Evolutionary conservation across 2,329 filamentous ascomycete species (phyloP), one percentile per base, ranked within the genome.

Genomic region (Canariomyces notabilis): DNA sequence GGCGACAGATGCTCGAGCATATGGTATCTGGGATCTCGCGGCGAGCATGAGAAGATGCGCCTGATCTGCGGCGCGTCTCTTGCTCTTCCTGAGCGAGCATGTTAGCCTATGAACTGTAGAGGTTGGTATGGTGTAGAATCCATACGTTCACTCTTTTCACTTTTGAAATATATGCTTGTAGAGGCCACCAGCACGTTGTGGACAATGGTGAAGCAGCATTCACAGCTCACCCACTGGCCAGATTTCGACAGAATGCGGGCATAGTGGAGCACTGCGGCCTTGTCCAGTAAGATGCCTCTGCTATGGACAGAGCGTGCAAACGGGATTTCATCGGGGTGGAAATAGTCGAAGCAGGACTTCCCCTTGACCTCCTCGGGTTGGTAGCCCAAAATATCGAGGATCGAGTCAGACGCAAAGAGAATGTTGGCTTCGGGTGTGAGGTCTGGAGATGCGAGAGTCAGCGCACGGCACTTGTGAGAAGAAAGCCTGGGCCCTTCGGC

Each of bases 201-300:
- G 35, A 94, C 89, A 34, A 94, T 75, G 5, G 88, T 93, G 63
- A 94, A 95, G 64, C 88, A 89, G 66, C 87, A 93, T 67, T 95
- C 89, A 67, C 87, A 93, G 52, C 79, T 81, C 32, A 91, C 71
- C 82, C 85, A 94, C 44, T 76, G 71, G 14, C 85, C 86, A 58
- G 83, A 71, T 37, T 76, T 80, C 46, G 85, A 79, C 57, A 74
- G 76, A 51, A 94, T 79, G 29, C 80, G 79, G 51, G 83, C 87
- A 69, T 94, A 94, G 51, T 87, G 83, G 48, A 95, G 73, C 15
- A 90, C 86, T 4, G 89, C 87, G 14, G 88, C 89, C 64, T 89
- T 93, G 69, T 94, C 89, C 50, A 91, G 77, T 44, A 80, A 72
- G 38, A 94, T 76, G 15, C 86, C 85, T 42, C 84, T 80, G 55